Base-by-base conservation (phyloP, 345 rosid species). In the Eucalyptus polybractea region DNA sequence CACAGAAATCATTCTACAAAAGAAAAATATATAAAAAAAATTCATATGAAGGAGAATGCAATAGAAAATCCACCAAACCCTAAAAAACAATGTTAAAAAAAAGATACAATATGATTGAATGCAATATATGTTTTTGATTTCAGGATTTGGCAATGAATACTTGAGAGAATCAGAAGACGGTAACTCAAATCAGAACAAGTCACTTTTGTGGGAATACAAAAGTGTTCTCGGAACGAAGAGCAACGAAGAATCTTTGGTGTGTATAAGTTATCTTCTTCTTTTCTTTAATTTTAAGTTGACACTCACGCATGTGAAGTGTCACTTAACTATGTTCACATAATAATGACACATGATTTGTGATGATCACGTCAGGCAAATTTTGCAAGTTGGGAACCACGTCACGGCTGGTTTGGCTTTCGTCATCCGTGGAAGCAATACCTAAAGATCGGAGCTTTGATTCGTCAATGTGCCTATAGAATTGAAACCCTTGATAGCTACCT, bases 301-400 rank as follows among this genome's bases (percentile, higher is more conserved):
- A 19, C 8, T 72, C 45, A 5, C 12, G 24, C 80, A 69, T 33
- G 42, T 33, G 44, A 33, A 8, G 33, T 33, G 42, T 69, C 80
- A 27, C 22, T 60, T 31, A n/a, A 42, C 40, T 29, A 14, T 22
- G 22, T 81, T 50, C 24, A 56, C 21, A 58, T 54, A 27, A 44
- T 16, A 83, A 8, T 29, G 54, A 40, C 58, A 25, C 80, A 4
- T 29, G 42, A 58, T 72, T 88, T 50, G 27, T 22, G 33, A 50
- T 54, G 54, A 24, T 88, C 42, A 72, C 11, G 54, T 40, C 93
- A 95, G 99, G 98, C 97, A 24, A 95, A 95, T 89, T 96, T 93
- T 88, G 98, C 98, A 2, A 93, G 94, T 90, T 97, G 99, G 99
- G 98, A 97, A 86, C 99, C 99, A 33, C 89, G 93, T 50, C 99